Evolutionary conservation across 1,284 basidiomycete species (phyloP).

Genomic region (Cystobasidium slooffiae): DNA sequence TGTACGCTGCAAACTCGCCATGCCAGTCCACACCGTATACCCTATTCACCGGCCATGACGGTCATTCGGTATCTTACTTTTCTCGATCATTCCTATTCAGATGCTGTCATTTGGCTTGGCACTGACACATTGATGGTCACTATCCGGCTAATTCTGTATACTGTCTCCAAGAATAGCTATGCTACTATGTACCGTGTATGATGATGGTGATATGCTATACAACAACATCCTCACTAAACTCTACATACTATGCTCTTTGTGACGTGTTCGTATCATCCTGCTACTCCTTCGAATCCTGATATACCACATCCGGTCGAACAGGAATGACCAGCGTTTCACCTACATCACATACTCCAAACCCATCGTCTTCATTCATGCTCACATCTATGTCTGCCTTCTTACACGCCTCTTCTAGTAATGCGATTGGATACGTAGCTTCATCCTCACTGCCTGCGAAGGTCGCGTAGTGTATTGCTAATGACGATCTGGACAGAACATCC

Average conservation of each 20-base stretch:
- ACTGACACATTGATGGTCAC: constrained; percentile 1
- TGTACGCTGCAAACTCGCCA: too few species aligned
- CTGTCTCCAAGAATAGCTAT: neutral
- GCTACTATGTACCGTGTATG: neutral
- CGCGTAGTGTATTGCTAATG: constrained; percentile 51
- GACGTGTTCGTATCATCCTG: constrained; percentile 2
- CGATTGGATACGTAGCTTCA: constrained; percentile 45
- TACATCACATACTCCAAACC: constrained; percentile 39
- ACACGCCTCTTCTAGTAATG: constrained; percentile 40
- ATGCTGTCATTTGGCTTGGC: constrained; percentile 3
- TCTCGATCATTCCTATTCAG: constrained; percentile 1
- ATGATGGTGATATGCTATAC: neutral
- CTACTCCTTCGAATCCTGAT: neutral
- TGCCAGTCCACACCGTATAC: too few species aligned
- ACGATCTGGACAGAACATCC: constrained; percentile 47
- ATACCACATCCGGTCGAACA: constrained; percentile 27
- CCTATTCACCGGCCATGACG: neutral
- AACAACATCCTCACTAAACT: neutral
- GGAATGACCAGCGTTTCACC: constrained; percentile 36
- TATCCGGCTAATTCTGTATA: constrained; percentile 1
- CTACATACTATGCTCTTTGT: neutral
- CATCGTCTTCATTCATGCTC: constrained; percentile 18
- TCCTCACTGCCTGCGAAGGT: constrained; percentile 52
- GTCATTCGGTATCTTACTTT: neutral
- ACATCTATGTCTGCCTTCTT: constrained; percentile 12